phyloP scores from a whole-genome alignment of 1,284 basidiomycete species.

The Pterulicium gracile region DNA sequence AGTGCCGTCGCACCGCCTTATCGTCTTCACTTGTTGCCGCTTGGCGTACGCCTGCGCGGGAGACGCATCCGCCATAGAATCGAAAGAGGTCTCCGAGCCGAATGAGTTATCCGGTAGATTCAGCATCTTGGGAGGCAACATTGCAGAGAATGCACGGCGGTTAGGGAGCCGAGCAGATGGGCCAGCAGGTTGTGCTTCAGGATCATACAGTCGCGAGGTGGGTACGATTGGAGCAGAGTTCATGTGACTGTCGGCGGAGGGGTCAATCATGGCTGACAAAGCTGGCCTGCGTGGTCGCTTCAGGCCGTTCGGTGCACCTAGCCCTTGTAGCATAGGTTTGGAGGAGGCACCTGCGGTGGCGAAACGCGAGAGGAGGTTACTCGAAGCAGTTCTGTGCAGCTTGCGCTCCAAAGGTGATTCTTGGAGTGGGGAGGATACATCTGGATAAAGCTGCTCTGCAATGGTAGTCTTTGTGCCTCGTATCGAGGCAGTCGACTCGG shows the following conservation, averaged over 20 bases:
- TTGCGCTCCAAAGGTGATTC: slow-evolving; percentile 53
- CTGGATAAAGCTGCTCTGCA: slow-evolving; percentile 19
- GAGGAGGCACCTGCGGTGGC: slow-evolving; percentile 9
- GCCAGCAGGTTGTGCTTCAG: slow-evolving; percentile 11
- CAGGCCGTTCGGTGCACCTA: slow-evolving; percentile 42
- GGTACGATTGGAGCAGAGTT: slow-evolving; percentile 31
- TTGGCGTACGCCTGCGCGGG: slow-evolving; percentile 69
- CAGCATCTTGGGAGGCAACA: slow-evolving; percentile 35
- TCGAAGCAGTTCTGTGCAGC: slow-evolving; percentile 46
- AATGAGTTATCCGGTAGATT: slow-evolving; percentile 28
- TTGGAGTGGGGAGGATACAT: slow-evolving; percentile 45
- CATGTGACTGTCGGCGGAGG: slow-evolving; percentile 25
- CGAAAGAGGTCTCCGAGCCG: slow-evolving; percentile 41
- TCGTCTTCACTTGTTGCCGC: slow-evolving; percentile 61
- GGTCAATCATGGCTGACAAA: slow-evolving; percentile 49
- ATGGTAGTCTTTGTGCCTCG: slow-evolving; percentile 21
- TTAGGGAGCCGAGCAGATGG: slow-evolving; percentile 28
- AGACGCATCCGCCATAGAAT: slow-evolving; percentile 52
- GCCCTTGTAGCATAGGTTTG: slow-evolving; percentile 49
- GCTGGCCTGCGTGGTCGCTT: slow-evolving; percentile 56
- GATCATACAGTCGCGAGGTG: slow-evolving; percentile 15
- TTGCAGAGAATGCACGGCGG: slow-evolving; percentile 66
- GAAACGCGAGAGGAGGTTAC: slow-evolving; percentile 29
- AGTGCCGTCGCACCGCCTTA: slow-evolving; percentile 66
- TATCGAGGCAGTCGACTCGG: slow-evolving; percentile 27